A percentile compares a stretch with the other conserved stretches of the same genome.
Evolutionary conservation across 2,329 filamentous ascomycete genomes (phyloP).

Genomic region (Aureobasidium sp.): DNA sequence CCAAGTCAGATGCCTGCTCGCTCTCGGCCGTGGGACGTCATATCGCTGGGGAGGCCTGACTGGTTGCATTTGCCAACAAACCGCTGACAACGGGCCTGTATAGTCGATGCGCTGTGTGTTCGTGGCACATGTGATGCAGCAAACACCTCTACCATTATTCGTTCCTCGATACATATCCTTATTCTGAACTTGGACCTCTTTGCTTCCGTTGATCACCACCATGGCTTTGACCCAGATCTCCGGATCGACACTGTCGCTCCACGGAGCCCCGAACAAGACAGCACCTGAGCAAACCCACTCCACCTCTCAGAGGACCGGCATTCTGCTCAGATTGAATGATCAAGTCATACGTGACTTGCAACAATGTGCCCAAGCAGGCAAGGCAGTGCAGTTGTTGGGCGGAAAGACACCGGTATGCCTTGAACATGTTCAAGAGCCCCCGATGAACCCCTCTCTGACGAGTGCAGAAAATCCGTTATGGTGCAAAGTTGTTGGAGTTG

Average conservation of each 20-base stretch:
- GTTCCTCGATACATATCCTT: neutral
- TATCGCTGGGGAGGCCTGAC: constrained; percentile 15
- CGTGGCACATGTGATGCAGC: constrained; percentile 15
- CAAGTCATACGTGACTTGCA: constrained; percentile 28
- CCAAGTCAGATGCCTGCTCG: neutral
- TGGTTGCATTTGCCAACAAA: constrained; percentile 11
- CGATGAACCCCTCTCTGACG: constrained; percentile 8
- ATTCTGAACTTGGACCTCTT: neutral
- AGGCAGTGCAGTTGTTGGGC: constrained; percentile 28
- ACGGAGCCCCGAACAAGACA: constrained; percentile 20
- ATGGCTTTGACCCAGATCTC: constrained; percentile 14
- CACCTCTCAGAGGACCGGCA: constrained; percentile 20
- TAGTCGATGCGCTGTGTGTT: constrained; percentile 6
- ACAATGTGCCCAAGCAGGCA: constrained; percentile 25
- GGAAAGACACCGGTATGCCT: constrained; percentile 30
- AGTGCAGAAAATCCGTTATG: constrained; percentile 48
- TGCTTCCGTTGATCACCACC: constrained; percentile 11
- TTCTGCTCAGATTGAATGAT: constrained; percentile 28
- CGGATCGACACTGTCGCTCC: constrained; percentile 21
- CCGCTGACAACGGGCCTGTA: constrained; percentile 2
- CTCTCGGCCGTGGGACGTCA: constrained; percentile 5
- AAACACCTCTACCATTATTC: constrained; percentile 5
- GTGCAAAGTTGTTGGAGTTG: constrained; percentile 50
- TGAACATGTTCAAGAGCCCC: constrained; percentile 6
- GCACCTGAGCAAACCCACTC: constrained; percentile 11